Evolutionary conservation across 306 rosid genomes (phyloP), one percentile per base, ranked within the genome.

Genomic region (Calophaca sinica): DNA sequence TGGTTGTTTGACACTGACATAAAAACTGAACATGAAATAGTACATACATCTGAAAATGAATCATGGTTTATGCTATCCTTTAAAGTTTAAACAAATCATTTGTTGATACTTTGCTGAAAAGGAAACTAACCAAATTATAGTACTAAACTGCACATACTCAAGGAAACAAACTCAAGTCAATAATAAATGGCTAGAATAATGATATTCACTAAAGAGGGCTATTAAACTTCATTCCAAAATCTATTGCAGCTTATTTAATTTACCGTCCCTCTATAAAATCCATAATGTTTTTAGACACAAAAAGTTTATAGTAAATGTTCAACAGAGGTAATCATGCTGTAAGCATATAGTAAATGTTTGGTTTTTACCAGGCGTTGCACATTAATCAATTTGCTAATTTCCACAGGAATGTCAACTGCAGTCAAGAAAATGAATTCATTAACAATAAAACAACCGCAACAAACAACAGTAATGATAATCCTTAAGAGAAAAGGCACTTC

Each of bases 361-460:
- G 68, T 57, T 68, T 89, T 83, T 90, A 94, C 98, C 93, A 96
- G 66, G 59, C 89, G 86, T 72, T 92, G 99, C 89, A 90, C 70
- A 85, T 92, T 92, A 59, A 78, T 81, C 73, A 92, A 85, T 77
- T 92, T 96, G 88, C 84, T 75, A 70, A 88, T 81, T 50, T 92
- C 97, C 85, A 80, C 8, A 1, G 99, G 99, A 84, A 96, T 80
- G 68, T 89, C 98, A 76, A 78, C 99, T 89, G 93, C 92, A 86
- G 49, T 10, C 44, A 68, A 61, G 79, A 80, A 79, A 73, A 57
- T 15, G 49, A 67, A 50, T 28, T 46, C 45, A 11, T 14, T 52
- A 31, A 57, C 11, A 26, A 28, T 20, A 11, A 20, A 29, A 70
- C 3, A 51, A 46, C 28, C 35, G 9, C 44, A 11, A 44, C 59